Conservation (phyloP, 495 filamentous ascomycete genomes). For the Lasiosphaeris hirsuta region DNA sequence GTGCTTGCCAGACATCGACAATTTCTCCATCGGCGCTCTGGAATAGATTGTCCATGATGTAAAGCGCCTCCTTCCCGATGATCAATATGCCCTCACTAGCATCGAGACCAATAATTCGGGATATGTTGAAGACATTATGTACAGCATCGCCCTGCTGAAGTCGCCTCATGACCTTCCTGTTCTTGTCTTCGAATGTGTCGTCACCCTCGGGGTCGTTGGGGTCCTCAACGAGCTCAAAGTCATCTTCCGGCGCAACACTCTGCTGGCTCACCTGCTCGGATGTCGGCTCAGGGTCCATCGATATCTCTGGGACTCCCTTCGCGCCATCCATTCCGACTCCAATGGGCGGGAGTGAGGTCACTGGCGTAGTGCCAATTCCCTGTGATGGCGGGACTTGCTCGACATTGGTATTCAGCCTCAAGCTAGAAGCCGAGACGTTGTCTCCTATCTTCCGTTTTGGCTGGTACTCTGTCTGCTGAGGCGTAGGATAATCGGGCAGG, state of each 20-base stretch:
- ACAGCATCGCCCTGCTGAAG: slow-evolving; percentile 88
- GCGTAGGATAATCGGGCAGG: slow-evolving; percentile 66
- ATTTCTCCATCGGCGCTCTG: slow-evolving; percentile 93
- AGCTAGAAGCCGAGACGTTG: slow-evolving; percentile 21
- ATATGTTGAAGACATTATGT: slow-evolving; percentile 92
- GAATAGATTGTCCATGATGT: slow-evolving; percentile 93
- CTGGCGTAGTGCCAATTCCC: slow-evolving; percentile 18
- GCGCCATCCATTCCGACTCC: slow-evolving; percentile 20
- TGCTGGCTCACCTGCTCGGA: slow-evolving; percentile 20
- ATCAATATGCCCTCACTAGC: slow-evolving; percentile 89
- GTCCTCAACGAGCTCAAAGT: slow-evolving; percentile 88
- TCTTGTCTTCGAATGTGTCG: slow-evolving; percentile 93
- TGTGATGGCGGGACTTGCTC: slow-evolving; percentile 8
- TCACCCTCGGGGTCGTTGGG: slow-evolving; percentile 73
- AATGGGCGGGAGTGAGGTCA: slow-evolving; percentile 9
- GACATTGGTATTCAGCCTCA: slow-evolving; percentile 45
- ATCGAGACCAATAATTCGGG: slow-evolving; percentile 87
- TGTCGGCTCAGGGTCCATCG: slow-evolving; percentile 21
- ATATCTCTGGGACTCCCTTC: slow-evolving; percentile 25
- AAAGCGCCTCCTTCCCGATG: slow-evolving; percentile 86
- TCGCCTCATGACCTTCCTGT: slow-evolving; percentile 93
- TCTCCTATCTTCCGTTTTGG: slow-evolving; percentile 65
- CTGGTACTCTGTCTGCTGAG: slow-evolving; percentile 71
- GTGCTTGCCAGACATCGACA: slow-evolving; percentile 91
- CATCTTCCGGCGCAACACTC: slow-evolving; percentile 64